Conservation (phyloP, 2,329 filamentous ascomycete genomes). For the Emydomyces testavorans region DNA sequence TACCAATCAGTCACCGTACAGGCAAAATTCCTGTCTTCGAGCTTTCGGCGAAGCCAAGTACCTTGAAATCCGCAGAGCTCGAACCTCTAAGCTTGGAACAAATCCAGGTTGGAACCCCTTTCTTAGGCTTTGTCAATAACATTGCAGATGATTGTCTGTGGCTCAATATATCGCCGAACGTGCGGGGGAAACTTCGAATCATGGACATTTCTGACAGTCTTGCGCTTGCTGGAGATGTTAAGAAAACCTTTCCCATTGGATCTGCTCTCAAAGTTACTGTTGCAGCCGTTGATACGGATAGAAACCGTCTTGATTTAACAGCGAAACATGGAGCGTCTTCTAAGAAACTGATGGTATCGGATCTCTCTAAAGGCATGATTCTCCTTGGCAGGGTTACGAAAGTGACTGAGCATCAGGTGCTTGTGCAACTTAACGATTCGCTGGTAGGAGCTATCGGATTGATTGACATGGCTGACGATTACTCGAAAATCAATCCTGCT, state of each 20-base stretch:
- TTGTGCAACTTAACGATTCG: conserved; percentile 72
- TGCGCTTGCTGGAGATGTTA: conserved; percentile 62
- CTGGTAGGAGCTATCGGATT: conserved; percentile 71
- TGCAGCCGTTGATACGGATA: conserved; percentile 57
- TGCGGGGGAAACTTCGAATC: conserved; percentile 70
- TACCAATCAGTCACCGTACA: conserved; percentile 78
- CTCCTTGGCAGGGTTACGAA: conserved; percentile 76
- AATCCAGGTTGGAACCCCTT: conserved; percentile 57
- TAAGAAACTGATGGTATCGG: conserved; percentile 54
- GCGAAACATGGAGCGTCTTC: conserved; percentile 51
- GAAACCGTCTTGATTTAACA: conserved; percentile 72
- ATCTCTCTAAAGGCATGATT: conserved; percentile 66
- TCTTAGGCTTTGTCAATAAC: conserved; percentile 86
- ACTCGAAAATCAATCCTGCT: conserved; percentile 62
- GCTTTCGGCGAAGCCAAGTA: conserved; percentile 65
- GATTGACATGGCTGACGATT: conserved; percentile 78
- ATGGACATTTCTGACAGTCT: conserved; percentile 83
- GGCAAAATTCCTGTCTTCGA: conserved; percentile 72
- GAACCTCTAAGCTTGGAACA: conserved; percentile 59
- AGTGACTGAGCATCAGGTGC: conserved; percentile 67
- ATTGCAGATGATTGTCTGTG: conserved; percentile 67
- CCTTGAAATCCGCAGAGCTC: conserved; percentile 42
- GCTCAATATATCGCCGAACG: conserved; percentile 79
- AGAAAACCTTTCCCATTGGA: conserved; percentile 76
- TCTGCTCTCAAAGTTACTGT: conserved; percentile 75